phyloP scores from a whole-genome alignment of 2,329 filamentous ascomycete genomes.

The Epichloe scottii region DNA sequence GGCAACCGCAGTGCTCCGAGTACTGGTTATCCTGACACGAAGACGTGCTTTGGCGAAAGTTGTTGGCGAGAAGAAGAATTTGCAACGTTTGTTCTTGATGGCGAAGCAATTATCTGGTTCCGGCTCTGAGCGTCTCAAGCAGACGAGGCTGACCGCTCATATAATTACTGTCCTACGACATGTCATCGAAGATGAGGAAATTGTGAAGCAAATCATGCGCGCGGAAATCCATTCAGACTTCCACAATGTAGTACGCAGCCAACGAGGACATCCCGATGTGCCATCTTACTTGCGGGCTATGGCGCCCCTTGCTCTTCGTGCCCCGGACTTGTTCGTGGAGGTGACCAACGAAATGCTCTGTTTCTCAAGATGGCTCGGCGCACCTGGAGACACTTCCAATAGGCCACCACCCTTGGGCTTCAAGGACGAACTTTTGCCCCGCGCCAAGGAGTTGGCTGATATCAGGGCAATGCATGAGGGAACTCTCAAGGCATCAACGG shows the following conservation, averaged over 20 bases:
- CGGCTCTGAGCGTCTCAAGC: constrained; percentile 59
- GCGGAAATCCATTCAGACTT: constrained; percentile 76
- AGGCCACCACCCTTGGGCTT: constrained; percentile 26
- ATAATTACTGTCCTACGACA: constrained; percentile 85
- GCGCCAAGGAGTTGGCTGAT: constrained; percentile 3
- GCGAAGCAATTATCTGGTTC: constrained; percentile 78
- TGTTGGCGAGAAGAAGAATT: constrained; percentile 76
- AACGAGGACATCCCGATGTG: constrained; percentile 51
- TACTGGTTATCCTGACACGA: constrained; percentile 80
- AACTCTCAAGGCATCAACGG: constrained; percentile 48
- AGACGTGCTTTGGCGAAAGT: constrained; percentile 59
- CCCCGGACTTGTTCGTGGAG: constrained; percentile 76
- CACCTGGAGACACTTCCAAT: constrained; percentile 20
- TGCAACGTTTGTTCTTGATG: constrained; percentile 89
- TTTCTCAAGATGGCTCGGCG: constrained; percentile 46
- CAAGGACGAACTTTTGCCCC: constrained; percentile 18
- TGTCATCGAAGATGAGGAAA: constrained; percentile 87
- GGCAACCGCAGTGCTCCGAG: constrained; percentile 69
- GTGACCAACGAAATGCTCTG: constrained; percentile 77
- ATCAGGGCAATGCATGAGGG: constrained; percentile 13
- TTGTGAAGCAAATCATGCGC: constrained; percentile 81
- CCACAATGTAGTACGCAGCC: constrained; percentile 37
- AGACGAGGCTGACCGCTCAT: constrained; percentile 39
- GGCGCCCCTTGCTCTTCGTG: constrained; percentile 67
- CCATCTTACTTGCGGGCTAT: constrained; percentile 62